Conservation (phyloP, 108 stramenopile genomes). For the Mediolabrus comicus region DNA sequence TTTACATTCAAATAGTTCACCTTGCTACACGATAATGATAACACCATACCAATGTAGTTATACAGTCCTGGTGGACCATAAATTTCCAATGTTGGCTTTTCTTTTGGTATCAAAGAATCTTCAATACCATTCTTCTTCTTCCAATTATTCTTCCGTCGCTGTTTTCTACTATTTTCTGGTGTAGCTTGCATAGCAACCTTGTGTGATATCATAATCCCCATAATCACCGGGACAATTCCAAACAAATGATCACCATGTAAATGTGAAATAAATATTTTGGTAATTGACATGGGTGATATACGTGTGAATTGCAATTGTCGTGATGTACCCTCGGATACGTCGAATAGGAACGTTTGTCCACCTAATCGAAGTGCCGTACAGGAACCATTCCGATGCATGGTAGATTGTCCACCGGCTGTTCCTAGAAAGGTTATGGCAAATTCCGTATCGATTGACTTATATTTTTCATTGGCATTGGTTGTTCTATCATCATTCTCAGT, state of each 20-base stretch:
- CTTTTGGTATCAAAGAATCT: background rate
- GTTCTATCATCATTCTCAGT: too few relatives aligned
- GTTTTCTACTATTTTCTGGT: too few relatives aligned
- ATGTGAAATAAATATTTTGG: slow-evolving; percentile 87
- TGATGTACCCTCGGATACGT: slow-evolving; percentile 90
- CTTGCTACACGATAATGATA: slow-evolving; percentile 53
- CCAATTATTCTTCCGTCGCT: slow-evolving; percentile 13
- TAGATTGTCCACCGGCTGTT: slow-evolving; percentile 65
- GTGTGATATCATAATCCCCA: slow-evolving; percentile 31
- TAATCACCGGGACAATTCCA: slow-evolving; percentile 82
- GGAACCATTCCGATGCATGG: slow-evolving; percentile 42
- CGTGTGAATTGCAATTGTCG: slow-evolving; percentile 60
- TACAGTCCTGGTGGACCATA: slow-evolving; percentile 81
- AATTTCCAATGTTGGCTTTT: slow-evolving; percentile 50
- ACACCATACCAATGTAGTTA: slow-evolving; percentile 68
- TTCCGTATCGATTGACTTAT: slow-evolving; percentile 10
- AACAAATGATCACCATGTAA: slow-evolving; percentile 94
- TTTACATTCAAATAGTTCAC: slow-evolving; percentile 53
- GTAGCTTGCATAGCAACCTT: slow-evolving; percentile 2
- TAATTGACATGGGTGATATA: slow-evolving; percentile 32
- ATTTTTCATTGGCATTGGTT: background rate
- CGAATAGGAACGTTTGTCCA: slow-evolving; percentile 72
- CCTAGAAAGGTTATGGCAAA: slow-evolving; percentile 74
- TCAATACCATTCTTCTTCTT: background rate
- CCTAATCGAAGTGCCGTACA: slow-evolving; percentile 61